Percentiles rank a stretch among this genome's conserved stretches.
These are phyloP conservation scores for Lumnitzera littorea DNA, from an alignment of 345 rosid genomes.

Conservation along the genomic window DNA sequence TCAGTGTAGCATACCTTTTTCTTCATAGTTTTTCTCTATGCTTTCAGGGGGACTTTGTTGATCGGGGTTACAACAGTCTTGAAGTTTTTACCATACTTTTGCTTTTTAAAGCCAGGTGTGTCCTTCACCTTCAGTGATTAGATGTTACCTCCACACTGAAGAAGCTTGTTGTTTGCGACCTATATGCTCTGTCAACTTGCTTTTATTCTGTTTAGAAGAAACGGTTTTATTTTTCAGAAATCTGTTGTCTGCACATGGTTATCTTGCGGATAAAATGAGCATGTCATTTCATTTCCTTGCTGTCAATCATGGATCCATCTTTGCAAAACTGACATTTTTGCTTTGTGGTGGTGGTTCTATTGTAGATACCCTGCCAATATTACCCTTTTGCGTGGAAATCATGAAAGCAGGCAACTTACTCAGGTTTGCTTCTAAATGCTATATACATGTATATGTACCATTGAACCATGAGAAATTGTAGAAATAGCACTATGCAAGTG, in stretches of 20 bases:
- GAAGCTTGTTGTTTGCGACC: too few relatives aligned
- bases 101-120: slow-evolving; percentile 92
- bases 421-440: slow-evolving; percentile 48
- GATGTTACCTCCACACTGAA: background rate
- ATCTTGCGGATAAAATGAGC: too few relatives aligned
- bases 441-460: background rate
- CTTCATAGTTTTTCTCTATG: slow-evolving; percentile 3
- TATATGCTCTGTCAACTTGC: too few relatives aligned
- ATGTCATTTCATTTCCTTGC: background rate
- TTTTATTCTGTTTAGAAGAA: too few relatives aligned
- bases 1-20: slow-evolving; percentile 2
- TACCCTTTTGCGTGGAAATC: slow-evolving; percentile 98
- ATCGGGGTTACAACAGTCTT: slow-evolving; percentile 94
- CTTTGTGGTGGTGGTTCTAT: slow-evolving; percentile 3
- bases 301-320: background rate
- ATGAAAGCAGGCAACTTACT: slow-evolving; percentile 98
- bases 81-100: slow-evolving; percentile 94
- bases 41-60: slow-evolving; percentile 89
- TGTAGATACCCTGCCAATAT: slow-evolving; percentile 92
- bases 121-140: background rate
- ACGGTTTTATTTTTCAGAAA: too few relatives aligned
- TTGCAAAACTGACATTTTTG: background rate
- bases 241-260: too few relatives aligned
- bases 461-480: background rate
- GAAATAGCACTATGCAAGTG: too few relatives aligned